Base-by-base conservation (phyloP, 2,329 filamentous ascomycete species). In the Colletotrichum tropicale region DNA sequence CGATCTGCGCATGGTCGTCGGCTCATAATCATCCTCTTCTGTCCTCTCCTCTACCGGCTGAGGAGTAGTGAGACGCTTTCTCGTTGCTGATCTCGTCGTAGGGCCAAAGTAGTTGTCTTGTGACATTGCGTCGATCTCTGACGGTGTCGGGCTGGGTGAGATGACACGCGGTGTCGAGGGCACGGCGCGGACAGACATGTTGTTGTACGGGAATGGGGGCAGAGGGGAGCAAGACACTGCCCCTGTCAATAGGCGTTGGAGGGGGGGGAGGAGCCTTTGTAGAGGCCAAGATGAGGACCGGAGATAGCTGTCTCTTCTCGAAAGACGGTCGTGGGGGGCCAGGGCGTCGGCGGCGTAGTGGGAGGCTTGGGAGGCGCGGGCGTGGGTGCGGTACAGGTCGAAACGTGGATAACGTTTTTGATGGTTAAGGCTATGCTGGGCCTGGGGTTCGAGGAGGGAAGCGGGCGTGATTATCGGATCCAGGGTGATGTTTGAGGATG, bases 121-220 rank as follows among this genome's bases (percentile, higher is more conserved):
- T 78, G 88, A 89, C 56, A 88, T 88, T 56, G 86, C 85, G 56
- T 88, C 86, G 36, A 83, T 83, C 73, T 93, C 92, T 26, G 92
- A 93, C 2, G 92, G 92, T 3, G 94, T 93, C 55, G 96, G 96
- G 71, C 95, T 97, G 55, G 96, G 96, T 15, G 95, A 98, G 80
- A 97, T 98, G 79, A 98, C 94, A 81, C 95, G 93, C 81, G 96
- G 96, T 72, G 94, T 97, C 73, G 91, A 90, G 73, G 96, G 96
- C 74, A 97, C 88, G 79, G 88, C 87, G 78, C 84, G 84, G 76
- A 90, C 87, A 68, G 85, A 88, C 87, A 93, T 91, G 81, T 83
- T 81, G 83, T 85, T 81, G 83, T 85, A 86, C 10, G 86, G 84
- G 76, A 94, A 94, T 52, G 91, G 89, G 62, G 92, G 92, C 3